These are phyloP conservation scores for Dissophora ornata DNA, from an alignment of 192 early-diverging fungal genomes.

Conservation along the genomic window DNA sequence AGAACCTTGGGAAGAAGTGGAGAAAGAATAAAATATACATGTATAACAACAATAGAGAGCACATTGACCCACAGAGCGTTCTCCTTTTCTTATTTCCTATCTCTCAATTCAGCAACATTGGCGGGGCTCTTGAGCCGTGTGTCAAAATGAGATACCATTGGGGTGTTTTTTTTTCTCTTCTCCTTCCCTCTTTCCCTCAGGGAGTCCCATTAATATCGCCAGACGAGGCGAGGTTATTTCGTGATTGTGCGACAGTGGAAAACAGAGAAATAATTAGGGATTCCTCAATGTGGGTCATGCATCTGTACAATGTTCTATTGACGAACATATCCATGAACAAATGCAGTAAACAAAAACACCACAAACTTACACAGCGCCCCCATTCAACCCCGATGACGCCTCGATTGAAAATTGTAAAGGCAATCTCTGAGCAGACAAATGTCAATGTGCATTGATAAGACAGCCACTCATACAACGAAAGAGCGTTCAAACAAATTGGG, in stretches of 20 bases:
- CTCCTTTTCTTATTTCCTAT: too few relatives aligned
- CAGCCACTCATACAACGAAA: too few relatives aligned
- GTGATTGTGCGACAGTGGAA: constrained; percentile 15
- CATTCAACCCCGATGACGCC: neutral
- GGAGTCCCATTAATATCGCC: neutral
- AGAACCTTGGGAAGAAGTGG: neutral
- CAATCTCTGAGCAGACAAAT: too few relatives aligned
- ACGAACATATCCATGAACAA: constrained; percentile 8
- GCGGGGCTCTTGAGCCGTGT: neutral
- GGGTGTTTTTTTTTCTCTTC: neutral
- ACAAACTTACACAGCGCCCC: too few relatives aligned
- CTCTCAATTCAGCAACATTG: too few relatives aligned
- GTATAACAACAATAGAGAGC: too few relatives aligned
- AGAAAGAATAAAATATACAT: too few relatives aligned
- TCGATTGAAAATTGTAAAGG: neutral
- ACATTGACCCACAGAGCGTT: too few relatives aligned
- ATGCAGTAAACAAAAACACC: constrained; percentile 11
- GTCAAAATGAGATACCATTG: neutral
- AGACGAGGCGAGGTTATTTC: neutral
- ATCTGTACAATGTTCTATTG: too few relatives aligned
- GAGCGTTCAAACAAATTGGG: too few relatives aligned
- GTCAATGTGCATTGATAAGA: neutral
- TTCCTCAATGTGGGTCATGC: constrained; percentile 3
- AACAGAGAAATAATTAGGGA: constrained; percentile 3
- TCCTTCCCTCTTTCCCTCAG: too few relatives aligned